phyloP scores from a whole-genome alignment of 2,329 filamentous ascomycete species.

The Aureobasidium sp. region DNA sequence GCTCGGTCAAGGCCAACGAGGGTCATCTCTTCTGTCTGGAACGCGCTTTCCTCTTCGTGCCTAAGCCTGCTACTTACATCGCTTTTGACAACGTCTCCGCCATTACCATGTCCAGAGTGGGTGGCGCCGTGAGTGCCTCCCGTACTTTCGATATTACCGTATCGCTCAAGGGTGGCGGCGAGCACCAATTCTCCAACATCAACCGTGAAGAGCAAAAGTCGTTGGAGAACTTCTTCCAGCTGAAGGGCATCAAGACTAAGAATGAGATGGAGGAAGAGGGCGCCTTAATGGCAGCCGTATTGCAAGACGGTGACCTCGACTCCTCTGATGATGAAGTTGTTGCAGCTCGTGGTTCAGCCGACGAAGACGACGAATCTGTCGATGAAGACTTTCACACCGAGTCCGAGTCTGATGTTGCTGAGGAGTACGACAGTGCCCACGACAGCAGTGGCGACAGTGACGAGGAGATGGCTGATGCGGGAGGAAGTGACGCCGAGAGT shows the following conservation, averaged over 20 bases:
- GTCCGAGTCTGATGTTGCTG: slow-evolving; percentile 88
- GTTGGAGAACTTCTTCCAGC: slow-evolving; percentile 95
- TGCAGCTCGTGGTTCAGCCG: slow-evolving; percentile 79
- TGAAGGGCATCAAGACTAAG: slow-evolving; percentile 91
- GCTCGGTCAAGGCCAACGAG: slow-evolving; percentile 99
- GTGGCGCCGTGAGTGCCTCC: slow-evolving; percentile 84
- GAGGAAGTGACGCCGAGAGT: slow-evolving; percentile 44
- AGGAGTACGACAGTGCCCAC: slow-evolving; percentile 89
- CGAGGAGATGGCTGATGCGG: slow-evolving; percentile 58
- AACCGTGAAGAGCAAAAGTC: slow-evolving; percentile 96
- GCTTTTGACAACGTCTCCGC: slow-evolving; percentile 87
- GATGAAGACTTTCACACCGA: slow-evolving; percentile 95
- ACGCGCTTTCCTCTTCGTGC: slow-evolving; percentile 98
- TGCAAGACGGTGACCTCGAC: slow-evolving; percentile 70
- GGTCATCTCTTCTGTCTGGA: slow-evolving; percentile 95
- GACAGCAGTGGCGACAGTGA: slow-evolving; percentile 73
- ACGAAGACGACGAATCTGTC: slow-evolving; percentile 90
- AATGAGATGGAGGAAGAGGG: slow-evolving; percentile 96
- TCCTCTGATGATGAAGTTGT: slow-evolving; percentile 71
- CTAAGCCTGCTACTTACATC: slow-evolving; percentile 95
- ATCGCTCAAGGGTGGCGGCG: slow-evolving; percentile 79
- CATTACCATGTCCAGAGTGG: slow-evolving; percentile 92
- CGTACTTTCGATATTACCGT: slow-evolving; percentile 97
- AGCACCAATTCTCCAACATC: slow-evolving; percentile 98
- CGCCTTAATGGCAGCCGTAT: slow-evolving; percentile 65